Percentiles rank a stretch among this genome's conserved stretches.
These are phyloP conservation scores for Poa pratensis DNA, from an alignment of 176 grass and related monocot species.

Conservation along the genomic window DNA sequence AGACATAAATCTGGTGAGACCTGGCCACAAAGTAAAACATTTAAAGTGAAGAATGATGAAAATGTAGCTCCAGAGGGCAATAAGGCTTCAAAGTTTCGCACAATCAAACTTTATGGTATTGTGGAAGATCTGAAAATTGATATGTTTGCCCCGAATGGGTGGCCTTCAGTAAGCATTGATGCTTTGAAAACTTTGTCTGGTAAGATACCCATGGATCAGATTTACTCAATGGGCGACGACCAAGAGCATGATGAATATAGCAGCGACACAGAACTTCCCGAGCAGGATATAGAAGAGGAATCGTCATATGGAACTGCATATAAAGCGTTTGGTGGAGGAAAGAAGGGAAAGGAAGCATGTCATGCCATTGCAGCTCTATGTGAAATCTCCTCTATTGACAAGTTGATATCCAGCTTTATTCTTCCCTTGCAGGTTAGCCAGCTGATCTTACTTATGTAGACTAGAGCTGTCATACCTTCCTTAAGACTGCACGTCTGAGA, in stretches of 20 bases:
- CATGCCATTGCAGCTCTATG: conserved; percentile 86
- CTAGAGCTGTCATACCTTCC: conserved; percentile 7
- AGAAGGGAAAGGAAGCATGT: conserved; percentile 80
- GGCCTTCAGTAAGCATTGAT: conserved; percentile 63
- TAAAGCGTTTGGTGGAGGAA: conserved; percentile 78
- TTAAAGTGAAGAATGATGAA: conserved; percentile 78
- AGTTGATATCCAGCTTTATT: conserved; percentile 90
- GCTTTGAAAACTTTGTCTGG: conserved; percentile 75
- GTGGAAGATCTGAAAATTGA: conserved; percentile 65
- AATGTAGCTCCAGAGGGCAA: conserved; percentile 53
- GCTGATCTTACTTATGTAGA: conserved; percentile 14
- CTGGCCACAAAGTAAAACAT: conserved; percentile 63
- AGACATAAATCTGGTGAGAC: conserved; percentile 58
- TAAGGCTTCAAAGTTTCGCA: conserved; percentile 61
- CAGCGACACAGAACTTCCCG: conserved; percentile 24
- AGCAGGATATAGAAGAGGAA: conserved; percentile 40
- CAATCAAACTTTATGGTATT: conserved; percentile 58
- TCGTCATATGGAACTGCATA: conserved; percentile 78
- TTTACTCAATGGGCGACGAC: conserved; percentile 49
- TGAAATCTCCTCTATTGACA: conserved; percentile 85
- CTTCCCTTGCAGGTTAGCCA: conserved; percentile 79
- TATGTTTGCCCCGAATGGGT: conserved; percentile 61
- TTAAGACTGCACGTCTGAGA: neutral
- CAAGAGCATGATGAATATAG: conserved; percentile 41
- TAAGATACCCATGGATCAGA: conserved; percentile 63